Base-by-base conservation (phyloP, 768 basidiomycete genomes). In the Dentipellis fragilis region DNA sequence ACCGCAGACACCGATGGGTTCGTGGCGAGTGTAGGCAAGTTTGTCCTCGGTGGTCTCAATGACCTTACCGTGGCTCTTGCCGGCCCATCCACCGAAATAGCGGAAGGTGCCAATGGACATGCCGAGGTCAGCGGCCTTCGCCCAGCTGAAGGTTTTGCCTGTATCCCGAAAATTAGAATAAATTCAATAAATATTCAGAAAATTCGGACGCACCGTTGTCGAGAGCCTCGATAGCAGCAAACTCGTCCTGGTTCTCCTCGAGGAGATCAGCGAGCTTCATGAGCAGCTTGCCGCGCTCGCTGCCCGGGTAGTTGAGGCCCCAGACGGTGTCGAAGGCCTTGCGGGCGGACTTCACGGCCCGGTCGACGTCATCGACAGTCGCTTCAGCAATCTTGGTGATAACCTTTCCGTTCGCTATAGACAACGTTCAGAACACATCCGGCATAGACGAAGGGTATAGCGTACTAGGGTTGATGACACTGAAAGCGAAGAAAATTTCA, bases 1-100 rank as follows among this genome's bases (percentile, higher is more conserved):
- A 54, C 73, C 74, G 54, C 71, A 76, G 63, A 80, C 79, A 35
- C 80, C 79, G 58, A 80, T 70, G 6, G 84, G 84, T 65, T 84
- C 82, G 63, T 83, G 80, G 21, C 77, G 69, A 7, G 82, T 84
- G 68, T 83, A 84, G 1, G 72, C 74, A 49, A 83, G 69, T 69
- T 80, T 82, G 22, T 56, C 61, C 57, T 66, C 66, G 38, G 60
- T 68, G 62, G 68, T 80, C 72, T 92, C 88, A 66, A 91, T 83
- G 5, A 81, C 82, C 67, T 89, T 80, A 4, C 88, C 89, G 6
- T 77, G 72, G 52, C 86, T 70, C 72, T 95, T 95, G 73, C 93
- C 93, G 21, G 91, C 88, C 84, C 89, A 89, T 16, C 93, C 93
- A 48, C 83, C 89, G 63, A 87, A 97, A 72, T 94, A 95, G 34